Evolutionary conservation across 495 filamentous ascomycete genomes (phyloP).

Genomic region (Penicillium silybi): DNA sequence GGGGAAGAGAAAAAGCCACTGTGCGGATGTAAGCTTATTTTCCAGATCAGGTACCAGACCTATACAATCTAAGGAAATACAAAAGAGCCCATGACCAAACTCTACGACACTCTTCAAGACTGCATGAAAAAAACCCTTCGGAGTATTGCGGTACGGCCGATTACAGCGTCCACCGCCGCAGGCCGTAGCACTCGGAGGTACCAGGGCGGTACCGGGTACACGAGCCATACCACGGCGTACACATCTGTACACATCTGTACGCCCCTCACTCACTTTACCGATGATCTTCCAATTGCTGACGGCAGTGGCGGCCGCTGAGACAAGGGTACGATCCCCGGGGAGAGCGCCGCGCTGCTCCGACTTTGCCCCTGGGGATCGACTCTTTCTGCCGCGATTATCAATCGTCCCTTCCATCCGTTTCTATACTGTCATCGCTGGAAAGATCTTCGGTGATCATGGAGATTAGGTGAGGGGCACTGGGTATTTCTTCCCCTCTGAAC

Average conservation of each 20-base stretch:
- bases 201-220: constrained; percentile 1
- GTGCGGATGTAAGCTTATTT: constrained; percentile 13
- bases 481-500: background rate
- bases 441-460: constrained; percentile 18
- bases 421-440: constrained; percentile 13
- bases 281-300: constrained; percentile 26
- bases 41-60: background rate
- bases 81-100: background rate
- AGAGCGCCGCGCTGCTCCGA: background rate
- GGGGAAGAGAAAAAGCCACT: constrained; percentile 1
- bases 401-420: constrained; percentile 21
- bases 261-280: constrained; percentile 7
- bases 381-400: constrained; percentile 14
- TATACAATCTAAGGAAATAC: background rate
- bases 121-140: background rate
- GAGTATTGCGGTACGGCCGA: background rate
- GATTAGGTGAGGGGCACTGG: constrained; percentile 2
- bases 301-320: constrained; percentile 24
- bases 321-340: constrained; percentile 12
- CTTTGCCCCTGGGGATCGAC: background rate
- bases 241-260: background rate
- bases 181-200: background rate
- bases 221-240: background rate
- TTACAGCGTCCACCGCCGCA: background rate
- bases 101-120: background rate